Conservation (phyloP, 352 stramenopile genomes). For the Albugo laibachii region DNA sequence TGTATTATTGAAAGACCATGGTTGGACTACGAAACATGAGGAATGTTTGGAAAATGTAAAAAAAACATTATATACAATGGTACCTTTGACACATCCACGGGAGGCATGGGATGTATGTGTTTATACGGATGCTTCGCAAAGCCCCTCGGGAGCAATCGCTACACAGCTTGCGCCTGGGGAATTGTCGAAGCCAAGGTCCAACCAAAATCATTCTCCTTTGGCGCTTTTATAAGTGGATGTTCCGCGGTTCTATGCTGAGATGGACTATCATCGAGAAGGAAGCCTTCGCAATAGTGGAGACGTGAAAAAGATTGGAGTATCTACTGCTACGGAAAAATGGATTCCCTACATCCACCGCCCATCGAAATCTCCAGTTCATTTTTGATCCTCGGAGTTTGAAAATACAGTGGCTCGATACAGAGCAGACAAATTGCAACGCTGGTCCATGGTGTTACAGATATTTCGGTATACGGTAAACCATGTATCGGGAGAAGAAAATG, state of each 20-base stretch:
- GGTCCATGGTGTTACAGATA: constrained; percentile 6
- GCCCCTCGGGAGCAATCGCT: constrained; percentile 7
- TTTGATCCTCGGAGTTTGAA: constrained; percentile 8
- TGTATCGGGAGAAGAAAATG: constrained; percentile 10
- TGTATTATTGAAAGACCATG: constrained; percentile 2
- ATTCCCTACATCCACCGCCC: constrained; percentile 12
- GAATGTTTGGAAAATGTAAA: constrained; percentile 4
- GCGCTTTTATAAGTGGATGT: constrained; percentile 11
- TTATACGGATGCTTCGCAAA: constrained; percentile 9
- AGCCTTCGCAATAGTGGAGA: constrained; percentile 11
- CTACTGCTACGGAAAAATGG: constrained; percentile 4
- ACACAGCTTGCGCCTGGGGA: constrained; percentile 6
- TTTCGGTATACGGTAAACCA: constrained; percentile 13
- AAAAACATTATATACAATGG: constrained; percentile 4
- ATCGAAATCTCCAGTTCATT: constrained; percentile 12
- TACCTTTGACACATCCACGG: constrained; percentile 9
- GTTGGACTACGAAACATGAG: constrained; percentile 4
- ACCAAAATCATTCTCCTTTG: constrained; percentile 9
- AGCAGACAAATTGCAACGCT: constrained; percentile 14
- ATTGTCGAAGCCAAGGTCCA: not conserved
- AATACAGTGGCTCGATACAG: constrained; percentile 6
- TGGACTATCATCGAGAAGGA: constrained; percentile 13
- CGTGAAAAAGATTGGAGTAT: constrained; percentile 10
- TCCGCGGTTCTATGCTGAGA: not conserved
- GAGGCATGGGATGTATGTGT: constrained; percentile 6